phyloP scores from a whole-genome alignment of 352 stramenopile species.

The Phytophthora podocarpi region DNA sequence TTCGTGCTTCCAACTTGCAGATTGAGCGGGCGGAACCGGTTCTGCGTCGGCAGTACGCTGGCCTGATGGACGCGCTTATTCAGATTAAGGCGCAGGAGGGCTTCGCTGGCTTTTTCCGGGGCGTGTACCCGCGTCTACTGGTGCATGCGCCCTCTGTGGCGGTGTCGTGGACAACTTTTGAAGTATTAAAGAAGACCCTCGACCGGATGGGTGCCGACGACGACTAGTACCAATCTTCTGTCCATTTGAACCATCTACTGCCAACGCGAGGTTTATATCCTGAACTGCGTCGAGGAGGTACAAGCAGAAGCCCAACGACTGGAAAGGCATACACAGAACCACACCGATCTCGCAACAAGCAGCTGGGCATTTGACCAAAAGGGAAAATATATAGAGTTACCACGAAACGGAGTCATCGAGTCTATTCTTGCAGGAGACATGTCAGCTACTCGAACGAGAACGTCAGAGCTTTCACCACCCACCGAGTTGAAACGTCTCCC shows the following conservation, averaged over 20 bases:
- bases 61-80: constrained; percentile 72
- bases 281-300: constrained; percentile 25
- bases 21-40: constrained; percentile 46
- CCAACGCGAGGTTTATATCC: constrained; percentile 24
- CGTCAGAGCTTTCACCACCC: constrained; percentile 1
- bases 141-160: constrained; percentile 97
- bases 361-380: constrained; percentile 28
- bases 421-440: constrained; percentile 35
- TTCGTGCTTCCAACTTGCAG: constrained; percentile 6
- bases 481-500: constrained; percentile 19
- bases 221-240: constrained; percentile 30
- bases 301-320: constrained; percentile 6
- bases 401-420: constrained; percentile 18
- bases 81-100: constrained; percentile 95
- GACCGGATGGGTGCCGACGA: constrained; percentile 46
- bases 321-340: constrained; percentile 5
- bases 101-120: constrained; percentile 94
- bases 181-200: constrained; percentile 93
- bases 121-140: constrained; percentile 93
- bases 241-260: constrained; percentile 28
- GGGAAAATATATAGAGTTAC: constrained; percentile 54
- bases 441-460: not conserved
- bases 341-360: constrained; percentile 12
- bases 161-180: constrained; percentile 99
- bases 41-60: constrained; percentile 73